Conservation (phyloP, 2,329 filamentous ascomycete genomes). For the Apiospora aurea region DNA sequence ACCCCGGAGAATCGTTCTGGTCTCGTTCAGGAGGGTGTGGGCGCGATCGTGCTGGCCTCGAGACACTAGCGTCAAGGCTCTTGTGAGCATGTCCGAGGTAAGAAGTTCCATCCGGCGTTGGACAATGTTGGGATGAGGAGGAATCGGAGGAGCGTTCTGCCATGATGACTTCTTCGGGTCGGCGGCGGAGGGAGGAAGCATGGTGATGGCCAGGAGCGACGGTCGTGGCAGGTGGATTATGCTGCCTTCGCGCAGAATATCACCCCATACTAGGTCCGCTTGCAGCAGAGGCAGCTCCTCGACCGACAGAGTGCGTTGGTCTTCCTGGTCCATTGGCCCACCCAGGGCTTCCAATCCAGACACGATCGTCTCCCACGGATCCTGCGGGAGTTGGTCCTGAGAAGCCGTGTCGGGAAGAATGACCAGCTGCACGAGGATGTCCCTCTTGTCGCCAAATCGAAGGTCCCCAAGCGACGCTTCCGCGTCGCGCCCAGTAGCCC, state of each 20-base stretch:
- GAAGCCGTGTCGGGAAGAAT: constrained; percentile 85
- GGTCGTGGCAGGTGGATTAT: constrained; percentile 86
- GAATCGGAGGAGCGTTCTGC: constrained; percentile 79
- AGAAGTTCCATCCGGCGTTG: constrained; percentile 97
- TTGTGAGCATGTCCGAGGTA: constrained; percentile 96
- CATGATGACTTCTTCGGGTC: constrained; percentile 71
- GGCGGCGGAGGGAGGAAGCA: constrained; percentile 75
- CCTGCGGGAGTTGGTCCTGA: constrained; percentile 86
- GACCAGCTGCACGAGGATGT: constrained; percentile 92
- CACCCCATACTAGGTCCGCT: constrained; percentile 91
- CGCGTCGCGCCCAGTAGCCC: constrained; percentile 91
- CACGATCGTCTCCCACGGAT: constrained; percentile 97
- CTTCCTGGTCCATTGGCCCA: constrained; percentile 85
- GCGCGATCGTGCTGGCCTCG: constrained; percentile 93
- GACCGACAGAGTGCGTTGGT: constrained; percentile 81
- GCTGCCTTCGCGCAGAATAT: constrained; percentile 88
- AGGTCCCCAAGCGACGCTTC: constrained; percentile 92
- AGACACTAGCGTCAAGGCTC: constrained; percentile 88
- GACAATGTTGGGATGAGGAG: constrained; percentile 92
- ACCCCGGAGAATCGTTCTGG: constrained; percentile 92
- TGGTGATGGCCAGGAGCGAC: constrained; percentile 91
- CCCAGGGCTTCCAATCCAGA: constrained; percentile 93
- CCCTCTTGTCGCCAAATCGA: constrained; percentile 91
- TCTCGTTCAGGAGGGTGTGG: constrained; percentile 91
- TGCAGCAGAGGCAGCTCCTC: constrained; percentile 96